A percentile compares a stretch with the other conserved stretches of the same genome.
These are phyloP conservation scores for Globisporangium nodosum DNA, from an alignment of 352 stramenopile species.

Conservation along the genomic window DNA sequence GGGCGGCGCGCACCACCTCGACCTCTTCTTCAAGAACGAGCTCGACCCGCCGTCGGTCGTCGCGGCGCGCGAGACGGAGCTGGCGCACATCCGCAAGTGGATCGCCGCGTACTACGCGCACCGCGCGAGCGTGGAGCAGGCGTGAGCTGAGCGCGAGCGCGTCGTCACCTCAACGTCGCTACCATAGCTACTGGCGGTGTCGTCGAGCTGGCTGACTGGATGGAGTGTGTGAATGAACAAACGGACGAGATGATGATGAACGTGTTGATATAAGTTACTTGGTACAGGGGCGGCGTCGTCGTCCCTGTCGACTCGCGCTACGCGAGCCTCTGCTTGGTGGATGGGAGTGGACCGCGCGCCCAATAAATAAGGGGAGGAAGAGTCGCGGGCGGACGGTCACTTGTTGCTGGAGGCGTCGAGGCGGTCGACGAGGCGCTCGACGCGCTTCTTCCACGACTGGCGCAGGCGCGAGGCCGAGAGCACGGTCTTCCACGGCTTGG, in stretches of 20 bases:
- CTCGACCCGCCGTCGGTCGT: slow-evolving; percentile 76
- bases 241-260: not conserved
- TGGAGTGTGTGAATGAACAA: no score
- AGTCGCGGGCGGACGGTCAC: slow-evolving; percentile 1
- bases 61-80: slow-evolving; percentile 64
- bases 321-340: not conserved
- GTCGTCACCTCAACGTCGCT: no score
- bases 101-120: slow-evolving; percentile 46
- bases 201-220: no score
- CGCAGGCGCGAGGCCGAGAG: slow-evolving; percentile 28
- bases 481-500: slow-evolving; percentile 36
- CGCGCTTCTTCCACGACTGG: slow-evolving; percentile 35
- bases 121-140: slow-evolving; percentile 11
- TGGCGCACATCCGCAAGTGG: slow-evolving; percentile 81
- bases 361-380: slow-evolving; percentile 5
- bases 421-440: slow-evolving; percentile 58
- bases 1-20: slow-evolving; percentile 83
- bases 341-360: not conserved
- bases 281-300: not conserved
- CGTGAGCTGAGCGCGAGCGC: not conserved
- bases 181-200: no score
- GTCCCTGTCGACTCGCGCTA: not conserved
- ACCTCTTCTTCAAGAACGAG: slow-evolving; percentile 89
- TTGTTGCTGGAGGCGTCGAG: slow-evolving; percentile 27
- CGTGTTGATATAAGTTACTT: not conserved